Conservation (phyloP, 1,284 basidiomycete genomes). For the Psilocybe mexicana region DNA sequence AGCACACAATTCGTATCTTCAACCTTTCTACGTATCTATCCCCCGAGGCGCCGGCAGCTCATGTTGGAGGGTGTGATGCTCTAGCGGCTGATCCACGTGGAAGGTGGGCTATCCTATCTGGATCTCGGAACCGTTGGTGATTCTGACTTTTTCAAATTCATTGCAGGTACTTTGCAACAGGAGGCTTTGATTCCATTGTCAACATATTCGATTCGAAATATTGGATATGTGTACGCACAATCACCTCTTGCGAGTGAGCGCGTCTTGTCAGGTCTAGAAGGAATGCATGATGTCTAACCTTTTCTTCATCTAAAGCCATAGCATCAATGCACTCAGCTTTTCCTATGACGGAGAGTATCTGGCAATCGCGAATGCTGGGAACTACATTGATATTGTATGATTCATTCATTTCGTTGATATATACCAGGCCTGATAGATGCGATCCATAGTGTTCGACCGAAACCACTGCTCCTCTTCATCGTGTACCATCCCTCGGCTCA, state of each 20-base stretch:
- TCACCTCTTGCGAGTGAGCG: slow-evolving; percentile 76
- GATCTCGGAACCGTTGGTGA: not conserved
- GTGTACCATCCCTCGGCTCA: slow-evolving; percentile 63
- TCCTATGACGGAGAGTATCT: slow-evolving; percentile 80
- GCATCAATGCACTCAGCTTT: slow-evolving; percentile 76
- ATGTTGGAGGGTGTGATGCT: slow-evolving; percentile 74
- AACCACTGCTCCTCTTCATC: slow-evolving; percentile 67
- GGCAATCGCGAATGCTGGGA: slow-evolving; percentile 69
- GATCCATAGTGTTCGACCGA: slow-evolving; percentile 67
- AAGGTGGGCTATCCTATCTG: slow-evolving; percentile 36
- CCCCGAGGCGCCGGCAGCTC: slow-evolving; percentile 62
- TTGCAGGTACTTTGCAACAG: slow-evolving; percentile 70
- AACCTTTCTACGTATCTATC: slow-evolving; percentile 63
- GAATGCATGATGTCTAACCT: not conserved
- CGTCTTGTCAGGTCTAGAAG: not conserved
- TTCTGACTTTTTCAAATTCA: not conserved
- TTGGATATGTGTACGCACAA: slow-evolving; percentile 75
- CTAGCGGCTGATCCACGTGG: slow-evolving; percentile 76
- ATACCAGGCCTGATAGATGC: not conserved
- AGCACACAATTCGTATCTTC: slow-evolving; percentile 63
- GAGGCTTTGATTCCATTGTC: slow-evolving; percentile 77
- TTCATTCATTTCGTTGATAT: not conserved
- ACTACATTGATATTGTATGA: slow-evolving; percentile 73
- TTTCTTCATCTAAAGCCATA: slow-evolving; percentile 46
- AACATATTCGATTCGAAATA: slow-evolving; percentile 76